A percentile compares a stretch with the other conserved stretches of the same genome.
phyloP scores from a whole-genome alignment of 352 stramenopile species.

The Saprolegnia diclina region DNA sequence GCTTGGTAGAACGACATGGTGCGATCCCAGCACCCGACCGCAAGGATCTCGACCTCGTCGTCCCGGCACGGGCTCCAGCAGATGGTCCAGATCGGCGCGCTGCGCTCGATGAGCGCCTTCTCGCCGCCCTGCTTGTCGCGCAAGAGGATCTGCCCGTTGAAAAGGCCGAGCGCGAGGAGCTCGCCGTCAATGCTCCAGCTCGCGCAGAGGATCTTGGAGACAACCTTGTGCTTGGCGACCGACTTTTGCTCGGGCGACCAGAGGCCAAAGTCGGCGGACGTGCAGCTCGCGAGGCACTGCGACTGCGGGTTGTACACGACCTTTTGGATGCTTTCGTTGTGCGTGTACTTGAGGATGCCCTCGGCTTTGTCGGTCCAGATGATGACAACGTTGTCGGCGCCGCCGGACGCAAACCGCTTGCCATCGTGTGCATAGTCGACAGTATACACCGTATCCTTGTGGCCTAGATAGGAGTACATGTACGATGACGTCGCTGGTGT shows the following conservation, averaged over 20 bases:
- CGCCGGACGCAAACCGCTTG: constrained; percentile 89
- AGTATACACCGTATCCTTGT: constrained; percentile 89
- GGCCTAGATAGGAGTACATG: constrained; percentile 29
- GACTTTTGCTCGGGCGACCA: constrained; percentile 91
- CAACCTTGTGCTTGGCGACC: constrained; percentile 92
- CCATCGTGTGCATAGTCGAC: constrained; percentile 89
- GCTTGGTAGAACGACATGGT: constrained; percentile 90
- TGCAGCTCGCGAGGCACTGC: constrained; percentile 90
- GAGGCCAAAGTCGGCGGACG: constrained; percentile 91
- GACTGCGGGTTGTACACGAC: constrained; percentile 90
- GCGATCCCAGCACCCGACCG: constrained; percentile 92
- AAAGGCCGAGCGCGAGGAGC: constrained; percentile 86
- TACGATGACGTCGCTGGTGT: no score
- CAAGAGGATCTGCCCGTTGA: constrained; percentile 89
- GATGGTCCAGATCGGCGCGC: constrained; percentile 81
- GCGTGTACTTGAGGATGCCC: constrained; percentile 94
- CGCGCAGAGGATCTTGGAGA: constrained; percentile 88
- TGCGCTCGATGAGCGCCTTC: constrained; percentile 85
- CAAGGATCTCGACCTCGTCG: constrained; percentile 80
- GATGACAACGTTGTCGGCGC: constrained; percentile 94
- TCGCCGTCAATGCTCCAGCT: constrained; percentile 90
- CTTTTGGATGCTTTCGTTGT: constrained; percentile 91
- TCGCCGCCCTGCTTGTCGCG: constrained; percentile 88
- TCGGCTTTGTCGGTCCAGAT: constrained; percentile 94
- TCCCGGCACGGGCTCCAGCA: constrained; percentile 77